Conservation (phyloP, 306 rosid genomes). For the Vicia faba region DNA sequence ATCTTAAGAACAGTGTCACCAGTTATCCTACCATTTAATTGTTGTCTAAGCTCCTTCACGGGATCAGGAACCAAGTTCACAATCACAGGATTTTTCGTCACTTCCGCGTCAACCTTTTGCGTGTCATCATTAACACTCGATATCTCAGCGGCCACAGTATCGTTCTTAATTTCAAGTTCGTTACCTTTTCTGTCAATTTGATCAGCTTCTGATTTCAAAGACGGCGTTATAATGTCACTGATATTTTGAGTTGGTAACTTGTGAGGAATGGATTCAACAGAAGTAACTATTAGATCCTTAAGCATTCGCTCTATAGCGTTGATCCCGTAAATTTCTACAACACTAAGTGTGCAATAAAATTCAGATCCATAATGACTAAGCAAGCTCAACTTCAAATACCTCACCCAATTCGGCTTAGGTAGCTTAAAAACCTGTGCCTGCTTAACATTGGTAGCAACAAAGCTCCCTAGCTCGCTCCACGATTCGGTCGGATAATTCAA, state of each 20-base stretch:
- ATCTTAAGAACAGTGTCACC: conserved; percentile 89
- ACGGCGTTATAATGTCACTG: conserved; percentile 46
- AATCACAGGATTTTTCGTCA: conserved; percentile 36
- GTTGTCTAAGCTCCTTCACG: conserved; percentile 63
- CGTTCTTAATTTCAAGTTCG: conserved; percentile 44
- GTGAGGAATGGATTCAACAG: conserved; percentile 48
- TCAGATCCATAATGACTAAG: conserved; percentile 86
- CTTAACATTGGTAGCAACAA: conserved; percentile 75
- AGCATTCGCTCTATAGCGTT: conserved; percentile 90
- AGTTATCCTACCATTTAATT: conserved; percentile 73
- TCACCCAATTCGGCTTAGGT: conserved; percentile 75
- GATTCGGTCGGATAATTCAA: conserved; percentile 69
- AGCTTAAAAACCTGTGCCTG: conserved; percentile 73
- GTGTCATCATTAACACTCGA: conserved; percentile 41
- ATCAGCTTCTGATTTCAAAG: conserved; percentile 56
- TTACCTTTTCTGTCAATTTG: conserved; percentile 47
- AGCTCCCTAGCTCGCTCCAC: conserved; percentile 66
- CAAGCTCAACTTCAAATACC: conserved; percentile 74
- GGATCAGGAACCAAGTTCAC: conserved; percentile 62
- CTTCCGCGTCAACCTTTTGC: conserved; percentile 43
- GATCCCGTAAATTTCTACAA: conserved; percentile 80
- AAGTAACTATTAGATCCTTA: conserved; percentile 74
- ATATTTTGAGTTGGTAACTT: conserved; percentile 51
- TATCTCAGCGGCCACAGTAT: conserved; percentile 38
- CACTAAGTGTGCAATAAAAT: conserved; percentile 89